Conservation (phyloP, 305 asterid genomes). For the Lippia alba region DNA sequence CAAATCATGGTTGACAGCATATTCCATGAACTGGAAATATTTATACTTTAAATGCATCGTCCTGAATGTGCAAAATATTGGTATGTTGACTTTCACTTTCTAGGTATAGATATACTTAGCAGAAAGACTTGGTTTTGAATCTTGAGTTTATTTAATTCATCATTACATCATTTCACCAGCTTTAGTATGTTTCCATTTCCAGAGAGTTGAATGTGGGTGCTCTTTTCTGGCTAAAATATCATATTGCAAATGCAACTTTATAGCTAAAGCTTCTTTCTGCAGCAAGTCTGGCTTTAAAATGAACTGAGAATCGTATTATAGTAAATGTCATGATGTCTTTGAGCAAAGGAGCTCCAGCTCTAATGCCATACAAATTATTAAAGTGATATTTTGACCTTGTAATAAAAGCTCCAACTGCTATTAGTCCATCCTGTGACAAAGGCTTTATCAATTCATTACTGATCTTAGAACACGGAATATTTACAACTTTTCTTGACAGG, state of each 20-base stretch:
- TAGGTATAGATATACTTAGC: too few relatives aligned
- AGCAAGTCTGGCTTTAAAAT: constrained; percentile 7
- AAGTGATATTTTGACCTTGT: constrained; percentile 2
- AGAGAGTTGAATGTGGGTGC: neutral
- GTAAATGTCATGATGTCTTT: neutral
- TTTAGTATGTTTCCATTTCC: neutral
- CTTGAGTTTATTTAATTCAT: neutral
- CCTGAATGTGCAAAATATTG: too few relatives aligned
- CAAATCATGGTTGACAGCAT: too few relatives aligned
- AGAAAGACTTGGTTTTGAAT: too few relatives aligned
- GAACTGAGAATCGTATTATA: neutral
- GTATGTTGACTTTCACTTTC: too few relatives aligned
- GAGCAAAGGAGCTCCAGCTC: constrained; percentile 1
- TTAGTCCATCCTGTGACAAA: neutral
- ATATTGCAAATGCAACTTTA: neutral
- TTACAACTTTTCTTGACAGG: neutral
- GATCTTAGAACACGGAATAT: constrained; percentile 9
- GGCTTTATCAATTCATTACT: constrained; percentile 1
- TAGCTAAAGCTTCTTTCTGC: neutral
- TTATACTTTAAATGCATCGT: too few relatives aligned
- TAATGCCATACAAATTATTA: neutral
- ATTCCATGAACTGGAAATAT: too few relatives aligned
- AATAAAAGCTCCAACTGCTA: neutral
- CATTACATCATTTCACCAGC: neutral
- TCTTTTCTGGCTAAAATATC: neutral